These are phyloP conservation scores for Agrocybe pediades DNA, from an alignment of 768 basidiomycete species.

Conservation along the genomic window DNA sequence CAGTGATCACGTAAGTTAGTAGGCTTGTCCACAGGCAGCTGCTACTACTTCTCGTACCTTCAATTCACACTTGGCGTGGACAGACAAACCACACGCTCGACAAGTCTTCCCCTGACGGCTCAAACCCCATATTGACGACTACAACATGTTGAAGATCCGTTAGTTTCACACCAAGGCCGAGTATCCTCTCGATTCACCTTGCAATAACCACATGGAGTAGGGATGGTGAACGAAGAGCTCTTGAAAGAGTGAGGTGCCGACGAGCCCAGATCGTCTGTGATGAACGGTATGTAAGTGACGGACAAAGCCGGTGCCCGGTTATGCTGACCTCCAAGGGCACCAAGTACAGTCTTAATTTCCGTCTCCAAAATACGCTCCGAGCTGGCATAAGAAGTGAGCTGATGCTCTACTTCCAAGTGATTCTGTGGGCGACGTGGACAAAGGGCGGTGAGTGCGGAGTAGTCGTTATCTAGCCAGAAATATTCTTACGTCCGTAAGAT, in stretches of 20 bases:
- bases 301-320: background rate
- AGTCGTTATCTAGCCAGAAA: background rate
- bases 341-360: constrained; percentile 64
- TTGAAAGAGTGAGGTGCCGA: constrained; percentile 80
- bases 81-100: constrained; percentile 73
- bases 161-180: background rate
- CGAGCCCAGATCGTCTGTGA: constrained; percentile 71
- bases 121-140: constrained; percentile 87
- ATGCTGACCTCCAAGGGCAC: constrained; percentile 62
- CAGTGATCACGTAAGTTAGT: background rate
- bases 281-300: constrained; percentile 10
- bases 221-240: constrained; percentile 83
- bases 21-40: constrained; percentile 2
- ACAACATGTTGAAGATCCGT: constrained; percentile 5
- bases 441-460: constrained; percentile 1
- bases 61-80: constrained; percentile 84
- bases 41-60: constrained; percentile 49
- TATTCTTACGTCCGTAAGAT: constrained; percentile 52
- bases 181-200: constrained; percentile 46
- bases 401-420: constrained; percentile 64
- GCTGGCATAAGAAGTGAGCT: constrained; percentile 51
- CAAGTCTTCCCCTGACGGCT: constrained; percentile 89
- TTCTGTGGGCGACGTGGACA: constrained; percentile 39
- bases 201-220: constrained; percentile 81
- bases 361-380: constrained; percentile 60